These are phyloP conservation scores for Gynandropsis gynandra DNA, from an alignment of 345 rosid genomes.

Conservation along the genomic window DNA sequence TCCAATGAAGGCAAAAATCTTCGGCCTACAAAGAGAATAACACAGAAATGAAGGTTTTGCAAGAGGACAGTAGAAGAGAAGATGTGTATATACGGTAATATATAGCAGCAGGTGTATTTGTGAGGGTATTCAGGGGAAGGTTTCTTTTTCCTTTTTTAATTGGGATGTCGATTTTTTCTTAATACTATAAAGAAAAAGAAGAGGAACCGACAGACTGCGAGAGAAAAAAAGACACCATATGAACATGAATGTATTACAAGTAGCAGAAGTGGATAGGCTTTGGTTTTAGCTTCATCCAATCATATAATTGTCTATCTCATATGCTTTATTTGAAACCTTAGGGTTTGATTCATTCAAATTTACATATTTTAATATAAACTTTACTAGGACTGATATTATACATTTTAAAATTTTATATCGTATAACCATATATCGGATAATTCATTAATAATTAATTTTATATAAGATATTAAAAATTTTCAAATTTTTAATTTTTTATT, in stretches of 20 bases:
- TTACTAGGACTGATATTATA: no score
- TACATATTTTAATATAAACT: no score
- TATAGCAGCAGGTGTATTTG: neutral
- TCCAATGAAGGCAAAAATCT: neutral
- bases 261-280: conserved; percentile 27
- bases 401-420: no score
- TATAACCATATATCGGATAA: no score
- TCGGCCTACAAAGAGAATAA: conserved; percentile 2
- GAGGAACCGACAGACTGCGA: conserved; percentile 24
- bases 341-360: no score
- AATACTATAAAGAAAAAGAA: neutral
- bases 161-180: neutral
- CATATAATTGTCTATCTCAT: neutral
- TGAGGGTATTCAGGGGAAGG: neutral
- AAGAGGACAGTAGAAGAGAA: neutral
- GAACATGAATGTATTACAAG: neutral
- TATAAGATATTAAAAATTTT: no score
- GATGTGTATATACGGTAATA: no score
- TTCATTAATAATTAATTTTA: no score
- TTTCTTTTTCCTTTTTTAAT: neutral
- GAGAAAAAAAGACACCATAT: conserved; percentile 12
- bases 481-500: no score
- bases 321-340: no score
- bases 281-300: conserved; percentile 17
- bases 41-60: conserved; percentile 6